Base-by-base conservation (phyloP, 768 basidiomycete genomes). In the Auricularia cornea region DNA sequence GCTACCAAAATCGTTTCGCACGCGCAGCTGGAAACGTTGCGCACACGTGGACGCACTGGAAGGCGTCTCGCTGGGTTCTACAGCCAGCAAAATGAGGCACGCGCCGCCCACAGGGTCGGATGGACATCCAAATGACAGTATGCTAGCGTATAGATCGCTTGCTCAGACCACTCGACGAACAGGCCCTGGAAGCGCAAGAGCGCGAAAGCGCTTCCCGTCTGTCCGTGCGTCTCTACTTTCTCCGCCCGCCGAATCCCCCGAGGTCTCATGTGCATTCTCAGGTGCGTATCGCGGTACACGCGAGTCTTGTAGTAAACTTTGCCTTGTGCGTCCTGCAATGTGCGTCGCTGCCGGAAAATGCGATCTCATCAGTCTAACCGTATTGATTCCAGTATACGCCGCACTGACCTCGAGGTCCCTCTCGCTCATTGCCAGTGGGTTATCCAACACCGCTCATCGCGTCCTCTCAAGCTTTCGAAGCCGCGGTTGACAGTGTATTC, bases 251-350 rank as follows among this genome's bases (percentile, higher is more conserved):
- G 20, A 23, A 18, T 48, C 12, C 20, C 20, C 6, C 20, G 20
- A 20, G 44, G 10, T 6, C 44, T 48, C 10, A 48, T 48, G 44
- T 20, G 20, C 44, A 18, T 18, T 18, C 44, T 48, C 66, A 95
- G 90, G 85, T 98, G 66, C 91, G 89, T 75, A 88, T 95, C 54
- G 96, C 95, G 3, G 77, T 98, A 40, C 91, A 84, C 74, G 87
- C 88, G 16, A 93, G 90, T 70, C 80, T 98, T 20, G 70, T 83
- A 31, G 81, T 84, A 52, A 98, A 98, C 72, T 74, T 90, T 63
- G 73, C 75, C 23, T 81, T 96, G 20, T 90, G 86, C 62, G 78
- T 84, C 4, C 72, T 94, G 8, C 92, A 93, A 71, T 72, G 90
- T 91, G 65, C 66, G 80, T 73, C 48, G n/a, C 59, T 32, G 12